phyloP scores from a whole-genome alignment of 2,329 filamentous ascomycete species.

The Colletotrichum trifolii region DNA sequence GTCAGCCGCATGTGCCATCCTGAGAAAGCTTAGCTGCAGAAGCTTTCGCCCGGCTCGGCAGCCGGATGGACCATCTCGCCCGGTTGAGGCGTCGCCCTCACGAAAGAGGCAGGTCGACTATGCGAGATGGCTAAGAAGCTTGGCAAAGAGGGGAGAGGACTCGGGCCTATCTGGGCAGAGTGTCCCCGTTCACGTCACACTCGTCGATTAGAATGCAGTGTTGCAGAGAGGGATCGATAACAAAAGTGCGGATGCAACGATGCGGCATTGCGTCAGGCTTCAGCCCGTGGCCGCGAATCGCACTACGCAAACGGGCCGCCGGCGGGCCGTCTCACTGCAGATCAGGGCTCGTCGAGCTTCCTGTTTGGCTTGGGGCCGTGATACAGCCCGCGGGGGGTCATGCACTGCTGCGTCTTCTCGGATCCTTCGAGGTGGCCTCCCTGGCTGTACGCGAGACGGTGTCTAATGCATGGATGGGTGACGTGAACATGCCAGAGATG shows the following conservation, averaged over 20 bases:
- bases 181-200: neutral
- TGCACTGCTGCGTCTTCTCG: too few species aligned
- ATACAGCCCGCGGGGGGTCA: neutral
- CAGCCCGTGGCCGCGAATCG: neutral
- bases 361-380: neutral
- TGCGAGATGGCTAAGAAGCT: neutral
- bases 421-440: too few species aligned
- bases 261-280: neutral
- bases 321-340: constrained; percentile 8
- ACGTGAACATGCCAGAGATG: too few species aligned
- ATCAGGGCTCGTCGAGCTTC: constrained; percentile 1
- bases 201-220: neutral
- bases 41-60: neutral
- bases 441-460: too few species aligned
- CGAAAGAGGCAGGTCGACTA: too few species aligned
- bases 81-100: too few species aligned
- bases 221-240: neutral
- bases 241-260: constrained; percentile 20
- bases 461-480: too few species aligned
- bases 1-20: neutral
- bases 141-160: neutral
- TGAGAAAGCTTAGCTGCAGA: neutral
- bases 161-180: neutral
- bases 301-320: neutral
- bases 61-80: neutral